A percentile compares a stretch with the other conserved stretches of the same genome.
Conservation (phyloP, 352 stramenopile species). For the Pythium phragmiticola region DNA sequence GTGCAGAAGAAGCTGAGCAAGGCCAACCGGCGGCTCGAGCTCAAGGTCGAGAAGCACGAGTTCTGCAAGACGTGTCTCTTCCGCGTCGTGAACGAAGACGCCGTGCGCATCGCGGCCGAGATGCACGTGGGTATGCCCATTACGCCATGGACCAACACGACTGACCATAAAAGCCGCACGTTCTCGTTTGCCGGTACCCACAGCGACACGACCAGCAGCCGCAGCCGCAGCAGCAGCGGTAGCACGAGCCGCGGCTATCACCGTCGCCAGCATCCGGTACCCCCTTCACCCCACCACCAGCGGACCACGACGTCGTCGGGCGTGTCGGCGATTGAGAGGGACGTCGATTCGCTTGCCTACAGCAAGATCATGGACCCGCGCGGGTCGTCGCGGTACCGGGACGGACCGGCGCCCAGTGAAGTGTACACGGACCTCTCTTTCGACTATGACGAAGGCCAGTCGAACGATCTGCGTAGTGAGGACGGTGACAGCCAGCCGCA, state of each 20-base stretch:
- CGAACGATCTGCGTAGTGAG: neutral
- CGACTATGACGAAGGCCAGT: slow-evolving; percentile 14
- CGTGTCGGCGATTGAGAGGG: neutral
- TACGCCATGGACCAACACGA: slow-evolving; percentile 11
- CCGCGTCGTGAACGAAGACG: slow-evolving; percentile 17
- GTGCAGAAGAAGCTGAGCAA: slow-evolving; percentile 14
- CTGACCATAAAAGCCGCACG: neutral
- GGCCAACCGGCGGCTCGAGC: slow-evolving; percentile 14
- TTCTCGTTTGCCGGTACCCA: slow-evolving; percentile 7
- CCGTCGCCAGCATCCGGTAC: too few species aligned
- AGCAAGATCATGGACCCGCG: neutral
- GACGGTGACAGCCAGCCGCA: neutral
- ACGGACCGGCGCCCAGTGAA: neutral
- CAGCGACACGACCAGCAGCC: slow-evolving; percentile 9
- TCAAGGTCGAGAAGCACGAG: slow-evolving; percentile 13
- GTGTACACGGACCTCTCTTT: slow-evolving; percentile 2
- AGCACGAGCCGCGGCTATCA: neutral
- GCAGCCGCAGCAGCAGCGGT: neutral
- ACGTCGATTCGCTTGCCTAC: slow-evolving; percentile 13
- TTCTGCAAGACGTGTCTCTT: slow-evolving; percentile 23
- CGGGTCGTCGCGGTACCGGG: neutral
- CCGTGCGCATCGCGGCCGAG: slow-evolving; percentile 16
- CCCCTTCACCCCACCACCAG: neutral
- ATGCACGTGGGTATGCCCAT: slow-evolving; percentile 12
- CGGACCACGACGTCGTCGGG: neutral